phyloP scores from a whole-genome alignment of 495 filamentous ascomycete genomes.

The Xylaria sp. region DNA sequence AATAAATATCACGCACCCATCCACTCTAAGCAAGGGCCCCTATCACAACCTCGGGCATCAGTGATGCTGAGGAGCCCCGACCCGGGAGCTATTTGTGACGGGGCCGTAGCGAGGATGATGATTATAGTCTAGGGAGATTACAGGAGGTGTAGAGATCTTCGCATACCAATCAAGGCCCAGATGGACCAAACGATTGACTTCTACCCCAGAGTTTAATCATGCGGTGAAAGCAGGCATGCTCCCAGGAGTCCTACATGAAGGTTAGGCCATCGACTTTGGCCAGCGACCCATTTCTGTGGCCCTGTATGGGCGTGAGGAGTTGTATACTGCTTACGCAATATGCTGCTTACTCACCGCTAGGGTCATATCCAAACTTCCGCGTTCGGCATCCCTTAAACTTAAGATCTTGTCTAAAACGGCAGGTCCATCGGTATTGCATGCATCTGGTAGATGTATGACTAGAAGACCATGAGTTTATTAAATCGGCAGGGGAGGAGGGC shows the following conservation, averaged over 20 bases:
- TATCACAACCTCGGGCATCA: too few species aligned
- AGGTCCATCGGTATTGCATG: not conserved
- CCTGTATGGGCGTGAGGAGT: not conserved
- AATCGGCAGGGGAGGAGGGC: not conserved
- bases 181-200: not conserved
- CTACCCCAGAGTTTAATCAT: not conserved
- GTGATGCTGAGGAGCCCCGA: not conserved
- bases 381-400: not conserved
- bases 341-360: slow-evolving; percentile 7
- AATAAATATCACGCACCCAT: too few species aligned
- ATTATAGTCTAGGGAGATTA: not conserved
- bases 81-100: not conserved
- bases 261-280: not conserved
- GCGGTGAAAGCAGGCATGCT: not conserved
- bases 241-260: not conserved
- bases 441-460: not conserved
- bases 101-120: not conserved
- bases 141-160: not conserved
- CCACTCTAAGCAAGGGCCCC: too few species aligned
- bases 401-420: not conserved
- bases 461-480: not conserved
- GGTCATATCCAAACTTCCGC: not conserved
- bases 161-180: not conserved
- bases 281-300: not conserved
- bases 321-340: not conserved